Evolutionary conservation across 345 rosid species (phyloP), one percentile per base, ranked within the genome.

Genomic region (Lenwebbia sp.): DNA sequence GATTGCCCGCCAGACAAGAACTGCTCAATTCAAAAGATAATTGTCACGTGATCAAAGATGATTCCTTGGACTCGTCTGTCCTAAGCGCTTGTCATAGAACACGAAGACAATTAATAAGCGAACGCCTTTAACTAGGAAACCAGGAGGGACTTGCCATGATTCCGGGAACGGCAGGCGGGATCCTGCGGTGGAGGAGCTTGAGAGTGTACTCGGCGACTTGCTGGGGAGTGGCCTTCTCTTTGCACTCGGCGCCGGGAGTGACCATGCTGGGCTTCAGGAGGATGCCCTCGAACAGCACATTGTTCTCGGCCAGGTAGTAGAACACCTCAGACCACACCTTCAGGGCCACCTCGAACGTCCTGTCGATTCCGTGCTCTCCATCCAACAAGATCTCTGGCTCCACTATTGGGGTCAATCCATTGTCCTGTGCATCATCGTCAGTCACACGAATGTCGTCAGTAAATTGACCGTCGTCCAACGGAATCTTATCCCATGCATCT

Each of bases 231-330:
- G 95, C 99, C 88, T 60, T 94, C 23, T 94, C 99, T 89, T 94
- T 96, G 90, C 95, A 93, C 90, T 95, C 99, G 52, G 98, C 99
- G 21, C 99, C 99, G 22, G 99, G 99, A 78, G 99, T 97, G 55
- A 97, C 99, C 99, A 97, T 97, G 93, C 99, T 97, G 14, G 99
- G 99, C 91, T 97, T 97, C 78, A 97, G 90, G 86, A 97, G 99
- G 90, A 97, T 97, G 54, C 99, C 99, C 90, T 97, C 99, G 86
- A 95, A 96, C 97, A 94, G 19, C 33, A 95, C 99, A 90, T 96
- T 97, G 95, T 97, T 96, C 92, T 96, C 96, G 19, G 99, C 98
- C 57, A 97, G 89, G 95, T 96, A 97, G 90, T 88, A 97, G 96
- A 97, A 97, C 86, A 97, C 99, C 89, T 97, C 99, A 53, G 99